Conservation (phyloP, 768 basidiomycete genomes). For the Cyathus striatus region DNA sequence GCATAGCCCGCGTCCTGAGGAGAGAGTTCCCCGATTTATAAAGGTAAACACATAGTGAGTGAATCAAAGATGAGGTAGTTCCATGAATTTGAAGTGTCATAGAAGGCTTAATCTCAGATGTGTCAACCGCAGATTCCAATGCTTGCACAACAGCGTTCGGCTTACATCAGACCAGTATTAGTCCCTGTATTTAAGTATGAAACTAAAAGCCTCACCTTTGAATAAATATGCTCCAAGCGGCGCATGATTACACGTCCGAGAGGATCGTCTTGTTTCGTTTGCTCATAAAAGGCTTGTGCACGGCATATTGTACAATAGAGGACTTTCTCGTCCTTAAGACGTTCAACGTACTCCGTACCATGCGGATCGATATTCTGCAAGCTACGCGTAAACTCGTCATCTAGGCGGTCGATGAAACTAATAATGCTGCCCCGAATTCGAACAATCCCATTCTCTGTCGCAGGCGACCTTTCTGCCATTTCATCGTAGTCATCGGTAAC, state of each 20-base stretch:
- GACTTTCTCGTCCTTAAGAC: slow-evolving; percentile 92
- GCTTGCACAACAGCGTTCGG: slow-evolving; percentile 91
- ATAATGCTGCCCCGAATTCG: slow-evolving; percentile 93
- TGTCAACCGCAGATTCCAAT: slow-evolving; percentile 67
- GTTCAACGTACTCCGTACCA: slow-evolving; percentile 97
- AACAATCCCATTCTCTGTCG: slow-evolving; percentile 68
- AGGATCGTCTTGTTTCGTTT: slow-evolving; percentile 68
- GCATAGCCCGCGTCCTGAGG: slow-evolving; percentile 93
- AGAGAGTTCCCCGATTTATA: slow-evolving; percentile 91
- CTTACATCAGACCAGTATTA: slow-evolving; percentile 33
- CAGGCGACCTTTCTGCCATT: slow-evolving; percentile 73
- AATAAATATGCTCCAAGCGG: slow-evolving; percentile 95
- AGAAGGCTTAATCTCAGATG: slow-evolving; percentile 54
- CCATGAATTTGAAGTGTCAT: slow-evolving; percentile 53
- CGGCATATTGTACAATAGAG: slow-evolving; percentile 92
- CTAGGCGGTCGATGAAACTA: slow-evolving; percentile 91
- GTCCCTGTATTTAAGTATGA: slow-evolving; percentile 1
- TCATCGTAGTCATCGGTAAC: slow-evolving; percentile 91
- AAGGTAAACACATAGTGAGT: slow-evolving; percentile 84
- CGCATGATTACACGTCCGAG: slow-evolving; percentile 90
- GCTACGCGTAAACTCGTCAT: slow-evolving; percentile 97
- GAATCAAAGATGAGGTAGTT: slow-evolving; percentile 74
- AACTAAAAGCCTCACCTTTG: slow-evolving; percentile 57
- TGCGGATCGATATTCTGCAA: slow-evolving; percentile 98
- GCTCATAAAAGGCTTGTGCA: slow-evolving; percentile 89